Evolutionary conservation across 1,139 yeast species (phyloP), one percentile per base, ranked within the genome.

Genomic region (Nakaseomyces sp.): DNA sequence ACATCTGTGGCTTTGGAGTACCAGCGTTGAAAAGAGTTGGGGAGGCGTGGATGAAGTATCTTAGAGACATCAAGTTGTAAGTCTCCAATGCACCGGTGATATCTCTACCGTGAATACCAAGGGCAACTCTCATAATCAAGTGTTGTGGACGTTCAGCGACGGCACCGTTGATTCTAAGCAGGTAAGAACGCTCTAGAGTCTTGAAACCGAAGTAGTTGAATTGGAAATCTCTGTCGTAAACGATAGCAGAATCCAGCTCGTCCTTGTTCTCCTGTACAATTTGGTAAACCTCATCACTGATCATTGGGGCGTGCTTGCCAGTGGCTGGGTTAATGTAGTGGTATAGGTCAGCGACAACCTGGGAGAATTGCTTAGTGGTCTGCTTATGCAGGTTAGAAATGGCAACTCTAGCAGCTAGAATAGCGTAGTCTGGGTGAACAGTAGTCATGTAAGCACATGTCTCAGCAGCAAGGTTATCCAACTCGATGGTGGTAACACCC

Each of bases 381-480:
- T 85, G 95, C 67, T 86, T 88, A 71, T 89, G 96, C 62, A 89
- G 73, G 65, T 87, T 86, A 38, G 94, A 81, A 42, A 89, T 84
- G 30, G 95, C 96, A 50, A 91, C 81, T 68, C 98, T 81, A 26
- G 97, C 97, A 43, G 96, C 98, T 55, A 91, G 74, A 37, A 79
- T 79, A 40, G 96, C 95, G 58, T 91, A 89, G 67, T 91, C 97
- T 18, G 97, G 97, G 65, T 91, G 98, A 48, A 83, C 78, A 16
- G 97, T 91, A 50, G 96, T 86, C 95, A 89, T 83, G 59, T 85
- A 83, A 37, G 97, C 97, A 46, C 96, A 93, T 33, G 97, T 88
- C 68, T 91, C 98, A 36, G 96, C 96, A 42, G 96, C 95, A 57
- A 93, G 74, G 67, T 93, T 88, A 64, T 89, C 97, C 55, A 91